Conservation (phyloP, 2,329 filamentous ascomycete genomes). For the Botrytis cinerea region DNA sequence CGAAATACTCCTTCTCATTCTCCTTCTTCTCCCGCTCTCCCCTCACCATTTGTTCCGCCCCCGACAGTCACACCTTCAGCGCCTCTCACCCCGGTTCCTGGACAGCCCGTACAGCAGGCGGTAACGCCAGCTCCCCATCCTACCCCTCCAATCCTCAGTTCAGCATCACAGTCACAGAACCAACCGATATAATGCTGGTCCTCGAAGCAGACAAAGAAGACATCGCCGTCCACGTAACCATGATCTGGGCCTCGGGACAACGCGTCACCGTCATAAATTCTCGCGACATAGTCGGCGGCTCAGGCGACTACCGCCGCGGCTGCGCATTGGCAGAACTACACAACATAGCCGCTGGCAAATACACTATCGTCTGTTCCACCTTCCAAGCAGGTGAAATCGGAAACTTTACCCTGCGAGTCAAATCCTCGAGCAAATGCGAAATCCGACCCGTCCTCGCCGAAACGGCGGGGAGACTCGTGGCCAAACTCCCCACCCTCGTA, state of each 20-base stretch:
- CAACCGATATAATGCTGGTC: constrained; percentile 69
- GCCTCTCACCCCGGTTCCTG: constrained; percentile 66
- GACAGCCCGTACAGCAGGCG: constrained; percentile 79
- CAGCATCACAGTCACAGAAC: constrained; percentile 57
- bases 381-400: constrained; percentile 80
- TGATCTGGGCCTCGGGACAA: constrained; percentile 75
- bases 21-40: constrained; percentile 73
- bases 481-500: constrained; percentile 54
- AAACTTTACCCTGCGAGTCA: constrained; percentile 73
- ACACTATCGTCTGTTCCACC: constrained; percentile 88
- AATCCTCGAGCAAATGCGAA: constrained; percentile 58
- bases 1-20: constrained; percentile 81
- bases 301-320: constrained; percentile 84
- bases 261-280: constrained; percentile 69
- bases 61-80: constrained; percentile 43
- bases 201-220: constrained; percentile 68
- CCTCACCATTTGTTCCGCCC: constrained; percentile 62
- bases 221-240: constrained; percentile 78
- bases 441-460: constrained; percentile 68
- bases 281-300: constrained; percentile 78
- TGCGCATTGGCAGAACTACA: constrained; percentile 68
- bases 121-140: constrained; percentile 72
- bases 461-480: constrained; percentile 71
- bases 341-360: constrained; percentile 67
- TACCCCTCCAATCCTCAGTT: constrained; percentile 92